A percentile compares a stretch with the other conserved stretches of the same genome.
These are phyloP conservation scores for Trametes meyenii DNA, from an alignment of 768 basidiomycete genomes.

Conservation along the genomic window DNA sequence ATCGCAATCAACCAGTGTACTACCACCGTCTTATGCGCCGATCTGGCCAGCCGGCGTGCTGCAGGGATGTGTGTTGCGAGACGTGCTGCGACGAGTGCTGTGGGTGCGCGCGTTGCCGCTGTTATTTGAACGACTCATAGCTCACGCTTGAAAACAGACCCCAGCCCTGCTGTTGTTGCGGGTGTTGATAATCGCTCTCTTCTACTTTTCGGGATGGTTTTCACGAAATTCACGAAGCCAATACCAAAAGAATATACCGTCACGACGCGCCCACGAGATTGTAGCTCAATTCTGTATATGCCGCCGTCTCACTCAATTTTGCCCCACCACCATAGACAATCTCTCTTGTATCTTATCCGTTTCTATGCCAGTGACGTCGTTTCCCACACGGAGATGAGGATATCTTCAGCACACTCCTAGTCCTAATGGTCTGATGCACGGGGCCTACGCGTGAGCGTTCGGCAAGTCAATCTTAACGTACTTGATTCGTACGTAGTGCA, in stretches of 20 bases:
- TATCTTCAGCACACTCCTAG: too few relatives aligned
- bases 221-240: background rate
- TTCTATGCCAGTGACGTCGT: background rate
- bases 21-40: constrained; percentile 20
- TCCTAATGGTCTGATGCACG: too few relatives aligned
- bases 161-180: constrained; percentile 11
- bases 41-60: constrained; percentile 16
- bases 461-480: background rate
- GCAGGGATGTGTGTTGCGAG: constrained; percentile 27
- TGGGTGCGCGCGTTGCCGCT: constrained; percentile 9
- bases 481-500: background rate
- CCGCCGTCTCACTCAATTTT: background rate
- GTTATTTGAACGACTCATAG: background rate
- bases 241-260: background rate
- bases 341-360: background rate
- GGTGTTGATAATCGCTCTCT: background rate
- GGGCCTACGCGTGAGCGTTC: background rate
- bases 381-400: too few relatives aligned
- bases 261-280: background rate
- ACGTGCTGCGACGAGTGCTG: constrained; percentile 26
- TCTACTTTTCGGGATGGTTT: background rate
- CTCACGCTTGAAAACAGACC: constrained; percentile 1
- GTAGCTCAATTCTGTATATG: background rate
- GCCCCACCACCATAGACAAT: background rate
- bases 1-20: constrained; percentile 25